These are phyloP conservation scores for Suhomyces wounanorum DNA, from an alignment of 1,139 yeast genomes.

Conservation along the genomic window DNA sequence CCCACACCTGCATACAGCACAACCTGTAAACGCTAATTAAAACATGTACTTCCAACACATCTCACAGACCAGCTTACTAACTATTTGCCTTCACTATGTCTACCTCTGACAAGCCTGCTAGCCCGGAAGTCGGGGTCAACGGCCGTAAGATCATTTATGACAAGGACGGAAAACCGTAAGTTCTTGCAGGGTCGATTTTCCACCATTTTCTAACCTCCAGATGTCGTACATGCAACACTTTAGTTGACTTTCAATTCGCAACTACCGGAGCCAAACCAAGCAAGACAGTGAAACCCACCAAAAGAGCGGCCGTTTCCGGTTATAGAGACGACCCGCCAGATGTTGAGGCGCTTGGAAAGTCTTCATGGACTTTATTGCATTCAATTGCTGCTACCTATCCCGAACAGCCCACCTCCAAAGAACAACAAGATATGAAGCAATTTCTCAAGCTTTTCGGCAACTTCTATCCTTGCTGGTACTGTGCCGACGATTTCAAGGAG, in stretches of 20 bases:
- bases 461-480: conserved; percentile 92
- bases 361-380: conserved; percentile 93
- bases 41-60: too few species aligned
- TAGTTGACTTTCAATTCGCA: conserved; percentile 74
- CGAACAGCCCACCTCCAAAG: conserved; percentile 55
- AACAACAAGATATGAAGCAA: conserved; percentile 71
- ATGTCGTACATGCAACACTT: conserved; percentile 82
- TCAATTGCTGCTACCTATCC: conserved; percentile 92
- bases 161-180: conserved; percentile 89
- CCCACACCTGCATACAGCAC: too few species aligned
- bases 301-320: conserved; percentile 7
- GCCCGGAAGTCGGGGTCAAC: conserved; percentile 52
- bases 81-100: conserved; percentile 6
- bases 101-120: conserved; percentile 10
- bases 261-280: conserved; percentile 20
- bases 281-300: conserved; percentile 15
- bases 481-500: conserved; percentile 79
- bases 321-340: conserved; percentile 80
- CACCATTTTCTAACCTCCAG: conserved; percentile 33
- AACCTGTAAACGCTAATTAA: too few species aligned
- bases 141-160: conserved; percentile 79
- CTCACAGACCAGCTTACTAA: conserved; percentile 4
- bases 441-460: conserved; percentile 74
- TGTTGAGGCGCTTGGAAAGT: conserved; percentile 74
- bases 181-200: conserved; percentile 14